Base-by-base conservation (phyloP, 2,329 filamentous ascomycete species). In the Colletotrichum falcatum region DNA sequence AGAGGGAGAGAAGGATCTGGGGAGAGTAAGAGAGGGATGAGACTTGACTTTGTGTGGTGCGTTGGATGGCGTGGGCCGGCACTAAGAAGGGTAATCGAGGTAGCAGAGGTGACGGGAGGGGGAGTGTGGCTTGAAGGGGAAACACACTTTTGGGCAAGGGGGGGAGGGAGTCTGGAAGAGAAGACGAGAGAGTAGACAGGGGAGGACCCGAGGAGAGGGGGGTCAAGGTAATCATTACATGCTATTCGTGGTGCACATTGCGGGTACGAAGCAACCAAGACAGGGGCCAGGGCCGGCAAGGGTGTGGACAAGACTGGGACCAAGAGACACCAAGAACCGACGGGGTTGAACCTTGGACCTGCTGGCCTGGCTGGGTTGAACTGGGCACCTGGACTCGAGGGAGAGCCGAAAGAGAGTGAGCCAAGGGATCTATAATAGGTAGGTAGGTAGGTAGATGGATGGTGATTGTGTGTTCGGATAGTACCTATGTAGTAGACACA, bases 121-220 rank as follows among this genome's bases (percentile, higher is more conserved):
- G 56, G 64, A 51, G 67, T 65, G 67, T 70, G 67, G 67, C 67
- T 70, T 33, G 67, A 70, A 62, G 67, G 58, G 67, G 64, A 70
- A 70, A 67, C 67, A 67, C 67, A 58, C 63, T 61, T 62, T 65
- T 62, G 39, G 67, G 37, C 51, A 48, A 59, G 64, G 63, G 30
- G 30, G 63, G 65, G 30, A 55, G 53, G 53, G 53, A 55, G 53
- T 55, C 30, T 55, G 53, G 53, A 55, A 55, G 16, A 37, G 30
- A 55, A 33, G 51, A 54, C n/a, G 11, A 23, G 65, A 55, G 65
- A 56, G 60, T 46, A 59, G 51, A 61, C 67, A 62, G 65, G 67
- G 67, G 44, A 61, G 44, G 42, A 37, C 67, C 64, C 26, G 28
- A 59, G 55, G 51, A 58, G 53, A 67, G 67, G 67, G 61, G 66